Conservation (phyloP, 768 basidiomycete genomes). For the Amanita rimosa region DNA sequence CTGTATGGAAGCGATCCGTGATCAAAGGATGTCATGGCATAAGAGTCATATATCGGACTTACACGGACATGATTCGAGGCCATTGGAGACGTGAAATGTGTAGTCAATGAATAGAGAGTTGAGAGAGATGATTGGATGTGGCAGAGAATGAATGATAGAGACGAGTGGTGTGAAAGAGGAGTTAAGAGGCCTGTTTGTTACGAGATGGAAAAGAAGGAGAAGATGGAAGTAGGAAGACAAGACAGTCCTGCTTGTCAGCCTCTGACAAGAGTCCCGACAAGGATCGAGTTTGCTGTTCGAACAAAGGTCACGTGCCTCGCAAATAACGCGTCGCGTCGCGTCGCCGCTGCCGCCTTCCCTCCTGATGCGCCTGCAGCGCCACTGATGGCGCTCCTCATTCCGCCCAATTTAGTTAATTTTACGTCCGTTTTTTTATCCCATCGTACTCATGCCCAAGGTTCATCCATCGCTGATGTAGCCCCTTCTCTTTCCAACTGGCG, state of each 20-base stretch:
- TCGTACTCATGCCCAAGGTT: conserved; percentile 1
- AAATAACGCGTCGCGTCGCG: conserved; percentile 22
- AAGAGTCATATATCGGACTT: conserved; percentile 15
- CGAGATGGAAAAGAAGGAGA: conserved; percentile 14
- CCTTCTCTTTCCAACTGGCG: conserved; percentile 28
- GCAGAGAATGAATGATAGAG: conserved; percentile 11
- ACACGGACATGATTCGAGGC: conserved; percentile 54
- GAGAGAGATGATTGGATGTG: conserved; percentile 6
- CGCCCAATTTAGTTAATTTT: not conserved
- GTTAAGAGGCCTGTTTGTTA: conserved; percentile 11
- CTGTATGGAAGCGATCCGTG: conserved; percentile 21
- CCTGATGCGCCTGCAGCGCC: conserved; percentile 5
- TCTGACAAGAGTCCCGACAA: conserved; percentile 20
- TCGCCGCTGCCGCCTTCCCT: conserved; percentile 5
- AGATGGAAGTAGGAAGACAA: conserved; percentile 16
- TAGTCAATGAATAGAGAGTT: conserved; percentile 4
- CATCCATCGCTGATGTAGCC: conserved; percentile 30
- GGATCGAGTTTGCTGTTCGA: conserved; percentile 12
- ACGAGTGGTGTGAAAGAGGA: conserved; percentile 20
- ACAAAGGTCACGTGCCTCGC: conserved; percentile 26
- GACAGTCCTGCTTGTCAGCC: conserved; percentile 26
- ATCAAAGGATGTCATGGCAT: not conserved
- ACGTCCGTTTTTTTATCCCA: not conserved
- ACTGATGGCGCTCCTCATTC: conserved; percentile 5
- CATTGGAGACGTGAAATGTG: conserved; percentile 29